A percentile compares a stretch with the other conserved stretches of the same genome.
Conservation (phyloP, 345 rosid genomes). For the Gossypium turneri region DNA sequence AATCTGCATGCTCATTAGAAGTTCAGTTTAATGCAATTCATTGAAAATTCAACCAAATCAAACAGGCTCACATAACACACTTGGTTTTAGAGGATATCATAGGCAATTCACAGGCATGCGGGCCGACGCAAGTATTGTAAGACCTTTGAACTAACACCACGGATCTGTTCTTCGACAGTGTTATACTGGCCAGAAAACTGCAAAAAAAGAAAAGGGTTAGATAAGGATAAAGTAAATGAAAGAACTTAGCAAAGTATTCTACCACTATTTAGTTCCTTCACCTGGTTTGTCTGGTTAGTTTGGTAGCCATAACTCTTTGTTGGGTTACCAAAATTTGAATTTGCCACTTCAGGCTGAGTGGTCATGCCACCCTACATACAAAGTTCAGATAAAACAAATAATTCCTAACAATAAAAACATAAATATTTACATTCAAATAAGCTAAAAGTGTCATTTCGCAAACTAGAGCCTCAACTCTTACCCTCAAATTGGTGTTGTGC, state of each 20-base stretch:
- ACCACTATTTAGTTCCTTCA: conserved; percentile 19
- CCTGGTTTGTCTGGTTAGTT: conserved; percentile 53
- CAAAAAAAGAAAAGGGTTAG: conserved; percentile 8
- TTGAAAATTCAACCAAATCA: background rate
- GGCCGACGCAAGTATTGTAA: conserved; percentile 56
- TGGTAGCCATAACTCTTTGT: conserved; percentile 37
- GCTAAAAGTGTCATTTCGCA: background rate
- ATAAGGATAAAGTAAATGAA: conserved; percentile 1
- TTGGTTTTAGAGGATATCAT: background rate
- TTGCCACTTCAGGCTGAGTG: conserved; percentile 44
- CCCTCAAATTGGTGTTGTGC: conserved; percentile 73
- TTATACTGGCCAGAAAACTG: conserved; percentile 42
- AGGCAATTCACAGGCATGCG: conserved; percentile 53
- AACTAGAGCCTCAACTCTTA: conserved; percentile 32
- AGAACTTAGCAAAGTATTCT: background rate
- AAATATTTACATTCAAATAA: background rate
- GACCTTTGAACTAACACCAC: conserved; percentile 37
- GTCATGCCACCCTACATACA: background rate
- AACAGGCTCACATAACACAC: background rate
- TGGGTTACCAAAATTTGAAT: conserved; percentile 40
- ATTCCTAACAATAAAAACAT: background rate
- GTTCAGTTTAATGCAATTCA: too few species aligned
- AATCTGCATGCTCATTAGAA: too few species aligned
- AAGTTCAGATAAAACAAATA: background rate
- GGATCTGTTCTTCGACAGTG: conserved; percentile 32